A percentile compares a stretch with the other conserved stretches of the same genome.
These are phyloP conservation scores for Plasmopara muralis DNA, from an alignment of 352 stramenopile genomes.

Conservation along the genomic window DNA sequence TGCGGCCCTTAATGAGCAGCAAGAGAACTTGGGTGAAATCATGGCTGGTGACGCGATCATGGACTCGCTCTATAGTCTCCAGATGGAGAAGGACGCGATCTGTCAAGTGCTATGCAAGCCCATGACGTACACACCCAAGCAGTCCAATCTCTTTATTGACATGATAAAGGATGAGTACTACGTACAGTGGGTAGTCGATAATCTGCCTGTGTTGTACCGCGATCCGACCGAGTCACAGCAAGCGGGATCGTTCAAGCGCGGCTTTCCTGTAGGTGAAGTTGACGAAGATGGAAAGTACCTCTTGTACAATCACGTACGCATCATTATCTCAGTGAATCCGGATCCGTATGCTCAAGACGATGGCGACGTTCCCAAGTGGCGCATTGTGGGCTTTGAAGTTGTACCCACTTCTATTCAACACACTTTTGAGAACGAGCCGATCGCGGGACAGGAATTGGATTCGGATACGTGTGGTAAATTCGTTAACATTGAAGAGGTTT, in stretches of 20 bases:
- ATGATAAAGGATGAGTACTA: conserved; percentile 95
- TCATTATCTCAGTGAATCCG: conserved; percentile 90
- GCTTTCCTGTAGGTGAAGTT: conserved; percentile 90
- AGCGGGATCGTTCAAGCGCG: conserved; percentile 78
- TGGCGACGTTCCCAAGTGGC: conserved; percentile 51
- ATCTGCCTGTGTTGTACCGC: conserved; percentile 86
- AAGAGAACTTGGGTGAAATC: conserved; percentile 91
- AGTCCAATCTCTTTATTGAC: conserved; percentile 81
- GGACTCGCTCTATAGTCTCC: conserved; percentile 84
- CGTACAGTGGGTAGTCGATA: conserved; percentile 92
- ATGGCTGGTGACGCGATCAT: conserved; percentile 89
- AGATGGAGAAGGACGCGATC: conserved; percentile 86
- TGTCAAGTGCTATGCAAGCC: conserved; percentile 89
- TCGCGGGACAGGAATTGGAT: conserved; percentile 70
- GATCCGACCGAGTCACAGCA: conserved; percentile 64
- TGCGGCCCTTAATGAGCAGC: conserved; percentile 71
- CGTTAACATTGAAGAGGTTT: conserved; percentile 78
- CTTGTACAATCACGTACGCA: conserved; percentile 97
- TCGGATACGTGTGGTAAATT: conserved; percentile 85
- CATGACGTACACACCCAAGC: conserved; percentile 70
- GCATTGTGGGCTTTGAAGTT: conserved; percentile 95
- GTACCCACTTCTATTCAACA: conserved; percentile 93
- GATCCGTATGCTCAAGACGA: conserved; percentile 72
- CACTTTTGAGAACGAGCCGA: conserved; percentile 81
- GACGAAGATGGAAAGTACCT: conserved; percentile 90